Conservation (phyloP, 1,139 yeast genomes). For the Pichia sp. region DNA sequence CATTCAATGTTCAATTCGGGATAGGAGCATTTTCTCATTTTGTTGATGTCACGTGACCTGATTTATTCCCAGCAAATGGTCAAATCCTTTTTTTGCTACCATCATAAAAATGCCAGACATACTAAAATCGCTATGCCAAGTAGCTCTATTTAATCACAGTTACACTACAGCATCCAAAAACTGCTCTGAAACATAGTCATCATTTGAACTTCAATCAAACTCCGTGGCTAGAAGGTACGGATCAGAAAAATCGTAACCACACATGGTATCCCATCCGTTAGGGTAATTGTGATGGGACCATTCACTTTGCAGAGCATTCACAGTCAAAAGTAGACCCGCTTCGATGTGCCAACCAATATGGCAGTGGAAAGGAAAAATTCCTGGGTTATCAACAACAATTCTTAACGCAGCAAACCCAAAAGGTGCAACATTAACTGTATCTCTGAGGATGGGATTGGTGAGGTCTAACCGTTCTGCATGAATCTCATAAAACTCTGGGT, state of each 20-base stretch:
- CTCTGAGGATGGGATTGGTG: conserved; percentile 58
- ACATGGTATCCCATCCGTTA: conserved; percentile 16
- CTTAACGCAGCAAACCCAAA: conserved; percentile 63
- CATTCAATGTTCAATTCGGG: no score
- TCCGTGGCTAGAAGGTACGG: conserved; percentile 6
- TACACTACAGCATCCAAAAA: no score
- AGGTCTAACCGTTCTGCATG: conserved; percentile 38
- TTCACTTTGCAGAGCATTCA: conserved; percentile 20
- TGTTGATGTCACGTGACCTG: neutral
- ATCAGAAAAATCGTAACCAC: conserved; percentile 19
- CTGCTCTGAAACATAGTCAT: no score
- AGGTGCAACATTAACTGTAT: conserved; percentile 62
- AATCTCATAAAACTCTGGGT: conserved; percentile 40
- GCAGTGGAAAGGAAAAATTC: conserved; percentile 93
- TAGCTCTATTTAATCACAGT: no score
- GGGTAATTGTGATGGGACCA: conserved; percentile 12
- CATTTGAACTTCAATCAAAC: no score
- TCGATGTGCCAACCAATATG: conserved; percentile 93
- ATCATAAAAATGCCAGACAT: no score
- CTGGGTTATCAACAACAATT: conserved; percentile 80
- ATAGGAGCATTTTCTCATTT: no score
- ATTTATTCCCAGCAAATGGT: no score
- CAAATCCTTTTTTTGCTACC: no score
- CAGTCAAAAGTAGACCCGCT: conserved; percentile 55
- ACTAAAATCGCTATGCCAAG: no score